A percentile compares a stretch with the other conserved stretches of the same genome.
Evolutionary conservation across 306 rosid species (phyloP).

Genomic region (Cucurbita pepo): DNA sequence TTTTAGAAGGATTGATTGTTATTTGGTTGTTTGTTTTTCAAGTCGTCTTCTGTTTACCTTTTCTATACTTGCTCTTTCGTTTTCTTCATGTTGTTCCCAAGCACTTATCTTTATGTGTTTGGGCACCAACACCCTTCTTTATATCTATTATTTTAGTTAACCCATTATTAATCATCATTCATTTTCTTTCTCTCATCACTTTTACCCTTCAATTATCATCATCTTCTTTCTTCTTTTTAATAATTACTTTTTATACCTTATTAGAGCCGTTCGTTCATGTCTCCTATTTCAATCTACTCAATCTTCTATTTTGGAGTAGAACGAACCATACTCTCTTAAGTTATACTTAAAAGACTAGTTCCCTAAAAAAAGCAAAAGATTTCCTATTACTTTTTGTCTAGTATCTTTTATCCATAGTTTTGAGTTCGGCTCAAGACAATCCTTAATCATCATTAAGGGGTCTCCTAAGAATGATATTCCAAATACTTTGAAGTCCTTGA

Average conservation of each 20-base stretch:
- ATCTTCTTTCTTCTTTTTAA: neutral
- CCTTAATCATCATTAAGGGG: too few relatives aligned
- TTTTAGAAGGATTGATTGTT: neutral
- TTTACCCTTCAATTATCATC: neutral
- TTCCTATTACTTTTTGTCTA: too few relatives aligned
- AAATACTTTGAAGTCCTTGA: too few relatives aligned
- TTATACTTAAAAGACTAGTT: too few relatives aligned
- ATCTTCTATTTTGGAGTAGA: too few relatives aligned
- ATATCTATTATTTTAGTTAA: neutral
- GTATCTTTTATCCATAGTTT: neutral
- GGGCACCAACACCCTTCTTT: neutral
- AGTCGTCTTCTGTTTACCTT: slow-evolving; percentile 10
- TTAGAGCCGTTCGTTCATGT: too few relatives aligned
- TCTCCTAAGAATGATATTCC: too few relatives aligned
- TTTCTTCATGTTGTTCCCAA: slow-evolving; percentile 4
- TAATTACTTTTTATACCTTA: neutral
- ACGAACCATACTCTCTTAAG: too few relatives aligned
- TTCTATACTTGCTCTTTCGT: slow-evolving; percentile 5
- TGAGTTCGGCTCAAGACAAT: neutral
- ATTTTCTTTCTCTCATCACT: neutral
- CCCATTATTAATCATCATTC: neutral
- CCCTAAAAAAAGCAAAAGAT: too few relatives aligned
- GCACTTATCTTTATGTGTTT: slow-evolving; percentile 1
- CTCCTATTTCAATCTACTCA: too few relatives aligned
- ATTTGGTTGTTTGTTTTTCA: slow-evolving; percentile 5